Evolutionary conservation across 441 rosid genomes (phyloP), one percentile per base, ranked within the genome.

Genomic region (Eutrema salsugineum): DNA sequence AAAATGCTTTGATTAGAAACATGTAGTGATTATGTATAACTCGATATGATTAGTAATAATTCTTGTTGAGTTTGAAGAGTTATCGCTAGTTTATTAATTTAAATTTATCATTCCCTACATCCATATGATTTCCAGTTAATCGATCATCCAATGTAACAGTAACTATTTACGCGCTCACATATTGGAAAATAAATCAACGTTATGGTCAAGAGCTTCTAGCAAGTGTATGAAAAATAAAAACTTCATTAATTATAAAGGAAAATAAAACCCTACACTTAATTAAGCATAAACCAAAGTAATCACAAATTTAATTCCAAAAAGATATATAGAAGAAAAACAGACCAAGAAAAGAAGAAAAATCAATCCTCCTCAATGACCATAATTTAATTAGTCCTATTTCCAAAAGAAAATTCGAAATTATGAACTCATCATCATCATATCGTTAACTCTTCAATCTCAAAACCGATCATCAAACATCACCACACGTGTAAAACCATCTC

Each of bases 401-500:
- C n/a, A 55, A 63, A 80, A 79, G 35, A 73, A 85, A 79, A 85
- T 65, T 51, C 63, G 66, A 76, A 54, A 60, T 44, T 63, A 69
- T 57, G 56, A 71, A 64, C 35, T 68, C 36, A 72, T 38, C 36
- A 72, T 38, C 53, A 58, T 2, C 58, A 48, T 56, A 35, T n/a
- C 8, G 39, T 48, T 62, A 71, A 15, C 42, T 19, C 39, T 32
- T 30, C 51, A 27, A 32, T 58, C 44, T 20, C 63, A 63, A 72
- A 72, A 19, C 53, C 17, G 57, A 51, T 53, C 35, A 64, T 40
- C 17, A 35, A 47, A 39, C 82, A 80, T 77, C 74, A 60, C 57
- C 83, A 77, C 87, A 83, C 87, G 87, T 81, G 86, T 77, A 78
- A 82, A 60, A 66, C 62, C 73, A 76, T 66, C 56, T 65, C 54